A percentile compares a stretch with the other conserved stretches of the same genome.
phyloP scores from a whole-genome alignment of 352 stramenopile genomes.

The Globisporangium camurandrum region DNA sequence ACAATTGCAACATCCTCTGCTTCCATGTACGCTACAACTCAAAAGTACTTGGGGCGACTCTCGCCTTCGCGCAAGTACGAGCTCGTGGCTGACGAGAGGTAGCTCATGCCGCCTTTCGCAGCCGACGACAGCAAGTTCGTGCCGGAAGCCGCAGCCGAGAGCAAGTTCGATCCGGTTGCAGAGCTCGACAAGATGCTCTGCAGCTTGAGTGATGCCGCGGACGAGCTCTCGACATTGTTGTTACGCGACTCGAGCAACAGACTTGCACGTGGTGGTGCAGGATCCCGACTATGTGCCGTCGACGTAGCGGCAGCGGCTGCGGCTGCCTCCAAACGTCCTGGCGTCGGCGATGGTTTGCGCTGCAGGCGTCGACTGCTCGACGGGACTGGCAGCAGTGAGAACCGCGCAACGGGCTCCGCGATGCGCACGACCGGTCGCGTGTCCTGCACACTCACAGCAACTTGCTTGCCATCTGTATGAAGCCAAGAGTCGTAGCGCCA shows the following conservation, averaged over 20 bases:
- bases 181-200: slow-evolving; percentile 64
- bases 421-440: slow-evolving; percentile 60
- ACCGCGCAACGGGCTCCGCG: slow-evolving; percentile 66
- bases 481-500: too few species aligned
- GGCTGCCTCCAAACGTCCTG: slow-evolving; percentile 1
- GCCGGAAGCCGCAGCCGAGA: slow-evolving; percentile 52
- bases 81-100: slow-evolving; percentile 66
- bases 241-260: slow-evolving; percentile 22
- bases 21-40: too few species aligned
- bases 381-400: slow-evolving; percentile 71
- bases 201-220: slow-evolving; percentile 37
- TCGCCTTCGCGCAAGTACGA: slow-evolving; percentile 53
- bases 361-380: slow-evolving; percentile 46
- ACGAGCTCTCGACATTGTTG: slow-evolving; percentile 20
- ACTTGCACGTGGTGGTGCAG: slow-evolving; percentile 12
- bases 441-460: slow-evolving; percentile 60
- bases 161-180: slow-evolving; percentile 50
- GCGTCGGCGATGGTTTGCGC: slow-evolving; percentile 21
- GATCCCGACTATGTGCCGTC: not conserved
- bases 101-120: slow-evolving; percentile 78
- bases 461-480: slow-evolving; percentile 71
- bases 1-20: too few species aligned
- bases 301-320: slow-evolving; percentile 11
- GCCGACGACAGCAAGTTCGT: slow-evolving; percentile 57
- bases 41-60: slow-evolving; percentile 59